These are phyloP conservation scores for Pyrenophora teres DNA, from an alignment of 2,329 filamentous ascomycete species.

Conservation along the genomic window DNA sequence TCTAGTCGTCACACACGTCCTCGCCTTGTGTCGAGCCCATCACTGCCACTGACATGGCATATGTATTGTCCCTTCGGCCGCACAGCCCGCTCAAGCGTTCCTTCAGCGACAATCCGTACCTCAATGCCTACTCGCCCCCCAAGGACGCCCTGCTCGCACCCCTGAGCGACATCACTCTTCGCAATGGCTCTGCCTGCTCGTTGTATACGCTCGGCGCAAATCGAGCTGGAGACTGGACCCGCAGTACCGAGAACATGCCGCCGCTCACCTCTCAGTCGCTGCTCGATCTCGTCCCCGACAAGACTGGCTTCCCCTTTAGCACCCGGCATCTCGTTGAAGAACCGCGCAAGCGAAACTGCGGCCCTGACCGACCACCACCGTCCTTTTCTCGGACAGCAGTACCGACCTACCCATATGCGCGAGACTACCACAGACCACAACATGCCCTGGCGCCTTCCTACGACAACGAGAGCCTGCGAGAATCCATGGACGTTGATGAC, in stretches of 20 bases:
- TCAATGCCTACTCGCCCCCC: constrained; percentile 42
- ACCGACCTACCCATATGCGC: constrained; percentile 19
- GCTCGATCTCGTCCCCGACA: constrained; percentile 38
- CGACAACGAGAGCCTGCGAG: constrained; percentile 16
- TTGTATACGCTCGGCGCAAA: constrained; percentile 38
- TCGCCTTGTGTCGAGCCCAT: constrained; percentile 28
- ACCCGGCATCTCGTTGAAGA: constrained; percentile 14
- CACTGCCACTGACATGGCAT: constrained; percentile 41
- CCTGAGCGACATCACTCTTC: constrained; percentile 34
- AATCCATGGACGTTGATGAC: constrained; percentile 20
- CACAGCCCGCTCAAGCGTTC: constrained; percentile 49
- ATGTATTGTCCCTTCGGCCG: constrained; percentile 47
- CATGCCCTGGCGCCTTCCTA: constrained; percentile 7
- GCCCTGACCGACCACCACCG: constrained; percentile 22
- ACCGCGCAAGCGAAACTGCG: constrained; percentile 31
- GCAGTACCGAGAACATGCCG: constrained; percentile 41
- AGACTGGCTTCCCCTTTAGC: constrained; percentile 6
- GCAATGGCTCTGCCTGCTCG: constrained; percentile 45
- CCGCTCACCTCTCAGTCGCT: constrained; percentile 41
- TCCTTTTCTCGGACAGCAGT: constrained; percentile 16
- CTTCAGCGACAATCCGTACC: constrained; percentile 49
- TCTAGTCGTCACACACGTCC: constrained; percentile 24
- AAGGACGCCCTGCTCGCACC: constrained; percentile 30
- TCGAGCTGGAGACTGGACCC: constrained; percentile 28
- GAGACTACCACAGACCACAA: constrained; percentile 7